Base-by-base conservation (phyloP, 352 stramenopile species). In the Phytophthora citricola region DNA sequence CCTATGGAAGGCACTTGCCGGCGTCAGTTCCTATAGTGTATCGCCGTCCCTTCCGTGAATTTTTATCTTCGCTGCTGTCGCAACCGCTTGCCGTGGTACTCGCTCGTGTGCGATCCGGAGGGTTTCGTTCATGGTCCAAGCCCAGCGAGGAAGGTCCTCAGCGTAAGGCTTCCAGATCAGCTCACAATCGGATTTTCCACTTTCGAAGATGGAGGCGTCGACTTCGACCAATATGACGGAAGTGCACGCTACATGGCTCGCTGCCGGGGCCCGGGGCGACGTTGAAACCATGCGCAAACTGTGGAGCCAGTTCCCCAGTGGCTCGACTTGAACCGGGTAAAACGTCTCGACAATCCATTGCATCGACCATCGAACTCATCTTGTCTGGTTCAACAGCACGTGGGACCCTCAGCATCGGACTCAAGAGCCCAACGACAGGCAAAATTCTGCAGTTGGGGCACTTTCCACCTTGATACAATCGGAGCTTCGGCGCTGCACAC, bases 401-500 rank as follows among this genome's bases (percentile, higher is more conserved):
- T 71, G 31, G n/a, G 62, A 3, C 11, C 41, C 22, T 17, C 26
- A 17, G n/a, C 24, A 44, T 66, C 26, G 48, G 55, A 66, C 55
- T 66, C 64, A 44, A 32, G 34, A 46, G 27, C 44, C 2, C 20
- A 45, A 10, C 49, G 49, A 24, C 63, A 66, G 31, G 20, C 47
- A 17, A 27, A 12, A 27, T 63, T 63, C 20, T 66, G 71, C 38
- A 63, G 34, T 17, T 79, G 71, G 71, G n/a, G 26, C 2, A 36
- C 14, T 34, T 79, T 76, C 27, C 48, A 62, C 31, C 31, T 79
- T 12, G 11, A 15, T 17, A 71, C 71, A 1, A 24, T 79, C 1
- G 71, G 71, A 11, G 57, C 58, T 1, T 79, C 71, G 9, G 53
- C 66, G 0, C 48, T 79, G 5, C 66, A 79, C 49, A 71, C 71